Evolutionary conservation across 306 rosid species (phyloP), one percentile per base, ranked within the genome.

Genomic region (Cicer chorassanicum): DNA sequence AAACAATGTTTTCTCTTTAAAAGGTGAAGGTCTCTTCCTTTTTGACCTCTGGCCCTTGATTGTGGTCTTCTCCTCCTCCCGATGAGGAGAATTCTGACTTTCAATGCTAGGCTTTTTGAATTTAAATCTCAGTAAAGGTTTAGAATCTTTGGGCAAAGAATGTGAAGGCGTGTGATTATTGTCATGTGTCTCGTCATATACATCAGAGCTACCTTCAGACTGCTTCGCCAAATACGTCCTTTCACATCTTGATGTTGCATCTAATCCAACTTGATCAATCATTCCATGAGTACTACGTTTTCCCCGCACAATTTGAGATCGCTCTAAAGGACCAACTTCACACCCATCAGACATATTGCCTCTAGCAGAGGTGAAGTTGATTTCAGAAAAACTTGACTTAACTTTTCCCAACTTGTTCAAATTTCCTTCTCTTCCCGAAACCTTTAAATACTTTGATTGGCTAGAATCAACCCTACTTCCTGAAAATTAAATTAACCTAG

Each of bases 11-110:
- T 86, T 93, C 72, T 91, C 98, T 67, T 82, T 65, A 14, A 89
- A 84, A 21, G 91, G 88, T 24, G 93, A 90, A 13, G 98, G 92
- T 71, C 97, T 86, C 88, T 92, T 95, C 80, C 99, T 82, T 85
- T 95, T 95, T 8, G 99, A 95, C 80, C 99, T 89, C 65, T 92
- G 99, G 41, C 99, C 99, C 84, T 95, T 95, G 73, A 90, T 82
- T 16, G 82, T 83, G 63, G 81, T 90, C 82, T 79, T 92, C 68
- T 92, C 97, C 81, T 89, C 98, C 82, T 90, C 98, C 19, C 4
- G 89, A 44, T 65, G 85, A 67, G 85, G 57, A 79, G 88, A 85
- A 87, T 66, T 86, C 85, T 86, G 93, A 86, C 79, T 92, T 71
- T 86, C 96, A 18, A 74, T 43, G 72, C 76, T 80, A 46, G 98